Base-by-base conservation (phyloP, 352 stramenopile genomes). In the Blastocystis hominis region DNA sequence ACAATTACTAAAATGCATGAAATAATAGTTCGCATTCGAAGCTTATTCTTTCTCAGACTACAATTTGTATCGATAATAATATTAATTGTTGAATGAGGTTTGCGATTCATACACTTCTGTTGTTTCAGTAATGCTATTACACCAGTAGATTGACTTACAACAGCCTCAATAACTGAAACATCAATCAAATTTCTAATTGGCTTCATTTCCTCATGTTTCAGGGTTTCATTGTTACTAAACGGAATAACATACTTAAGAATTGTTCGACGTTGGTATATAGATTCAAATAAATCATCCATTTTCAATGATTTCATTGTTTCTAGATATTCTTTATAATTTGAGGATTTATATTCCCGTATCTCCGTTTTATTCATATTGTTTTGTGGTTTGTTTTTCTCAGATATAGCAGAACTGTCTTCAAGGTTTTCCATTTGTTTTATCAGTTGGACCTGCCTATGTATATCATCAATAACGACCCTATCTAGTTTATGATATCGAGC, bases 1-100 rank as follows among this genome's bases (percentile, higher is more conserved):
- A n/a, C n/a, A n/a, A n/a, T n/a, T n/a, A n/a, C n/a, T n/a, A n/a
- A n/a, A n/a, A n/a, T n/a, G n/a, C n/a, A n/a, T n/a, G n/a, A n/a
- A n/a, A n/a, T n/a, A n/a, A n/a, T n/a, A n/a, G n/a, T n/a, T n/a
- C n/a, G n/a, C n/a, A n/a, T n/a, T n/a, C n/a, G n/a, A n/a, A n/a
- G n/a, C n/a, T n/a, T n/a, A n/a, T n/a, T n/a, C n/a, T n/a, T n/a
- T n/a, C n/a, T n/a, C n/a, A n/a, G n/a, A n/a, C n/a, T n/a, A n/a
- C n/a, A n/a, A n/a, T n/a, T 75, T 34, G 63, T 75, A 34, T 75
- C 63, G 20, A 75, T 75, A 34, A 75, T 75, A 3, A 75, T 4
- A 34, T 75, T 75, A 4, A 75, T n/a, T 20, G n/a, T 75, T 6
- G 9, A 6, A n/a, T 46, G 44, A 4, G 63, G 63, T 20, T 9